These are phyloP conservation scores for Chalaropsis thielavioides DNA, from an alignment of 2,329 filamentous ascomycete genomes.

Conservation along the genomic window DNA sequence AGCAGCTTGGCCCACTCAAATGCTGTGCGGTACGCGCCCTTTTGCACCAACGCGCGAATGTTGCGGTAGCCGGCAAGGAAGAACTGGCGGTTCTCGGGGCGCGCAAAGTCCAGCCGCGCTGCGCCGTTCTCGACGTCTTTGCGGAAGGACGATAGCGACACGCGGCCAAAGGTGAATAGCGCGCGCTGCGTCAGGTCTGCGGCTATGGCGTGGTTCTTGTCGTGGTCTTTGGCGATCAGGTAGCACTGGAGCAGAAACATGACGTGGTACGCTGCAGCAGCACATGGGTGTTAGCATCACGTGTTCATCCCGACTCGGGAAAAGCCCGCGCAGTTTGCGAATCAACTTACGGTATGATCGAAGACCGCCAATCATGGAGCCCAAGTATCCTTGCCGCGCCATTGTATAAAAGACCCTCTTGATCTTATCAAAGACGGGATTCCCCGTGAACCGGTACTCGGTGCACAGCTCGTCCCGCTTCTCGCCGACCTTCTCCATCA, in stretches of 20 bases:
- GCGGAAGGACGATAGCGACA: slow-evolving; percentile 69
- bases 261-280: slow-evolving; percentile 60
- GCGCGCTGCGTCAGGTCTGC: slow-evolving; percentile 82
- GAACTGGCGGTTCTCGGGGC: slow-evolving; percentile 81
- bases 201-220: slow-evolving; percentile 72
- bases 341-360: slow-evolving; percentile 26
- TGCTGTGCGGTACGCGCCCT: slow-evolving; percentile 86
- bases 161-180: slow-evolving; percentile 83
- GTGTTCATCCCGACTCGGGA: slow-evolving; percentile 27
- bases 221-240: slow-evolving; percentile 69
- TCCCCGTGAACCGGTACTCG: slow-evolving; percentile 68
- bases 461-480: slow-evolving; percentile 37
- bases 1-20: slow-evolving; percentile 88
- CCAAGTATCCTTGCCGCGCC: slow-evolving; percentile 76
- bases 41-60: slow-evolving; percentile 68
- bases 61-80: slow-evolving; percentile 86
- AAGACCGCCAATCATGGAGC: slow-evolving; percentile 65
- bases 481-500: slow-evolving; percentile 50
- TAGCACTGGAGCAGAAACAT: slow-evolving; percentile 88
- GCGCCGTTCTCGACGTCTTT: slow-evolving; percentile 61
- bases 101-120: slow-evolving; percentile 64
- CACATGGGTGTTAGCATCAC: slow-evolving; percentile 32
- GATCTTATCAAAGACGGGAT: slow-evolving; percentile 53
- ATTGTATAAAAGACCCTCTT: slow-evolving; percentile 58
- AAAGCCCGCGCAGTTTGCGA: too few species aligned